Evolutionary conservation across 2,329 filamentous ascomycete genomes (phyloP).

Genomic region (Drechslera avenae): DNA sequence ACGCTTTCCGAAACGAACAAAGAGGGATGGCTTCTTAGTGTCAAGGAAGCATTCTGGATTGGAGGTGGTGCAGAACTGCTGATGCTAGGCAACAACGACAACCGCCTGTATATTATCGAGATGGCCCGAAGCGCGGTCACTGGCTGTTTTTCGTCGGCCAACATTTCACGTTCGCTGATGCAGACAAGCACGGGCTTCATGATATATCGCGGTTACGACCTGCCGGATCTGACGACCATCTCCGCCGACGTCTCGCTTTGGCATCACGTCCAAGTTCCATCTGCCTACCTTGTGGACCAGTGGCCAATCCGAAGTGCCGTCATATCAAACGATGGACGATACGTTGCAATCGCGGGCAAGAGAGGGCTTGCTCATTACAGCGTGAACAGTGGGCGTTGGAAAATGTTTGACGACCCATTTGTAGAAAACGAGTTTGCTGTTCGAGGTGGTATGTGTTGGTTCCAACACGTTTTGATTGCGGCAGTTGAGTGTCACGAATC

Average conservation of each 20-base stretch:
- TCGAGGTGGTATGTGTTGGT: constrained; percentile 97
- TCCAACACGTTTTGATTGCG: constrained; percentile 91
- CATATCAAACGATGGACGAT: constrained; percentile 89
- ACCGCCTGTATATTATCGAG: constrained; percentile 84
- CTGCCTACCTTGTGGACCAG: constrained; percentile 83
- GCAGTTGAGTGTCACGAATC: constrained; percentile 85
- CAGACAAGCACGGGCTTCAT: constrained; percentile 88
- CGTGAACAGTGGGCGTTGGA: constrained; percentile 92
- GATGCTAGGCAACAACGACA: constrained; percentile 71
- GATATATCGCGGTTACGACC: constrained; percentile 90
- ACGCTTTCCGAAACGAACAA: constrained; percentile 68
- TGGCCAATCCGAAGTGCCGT: constrained; percentile 91
- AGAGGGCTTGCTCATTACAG: constrained; percentile 95
- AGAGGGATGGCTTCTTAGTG: constrained; percentile 83
- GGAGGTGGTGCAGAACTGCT: constrained; percentile 86
- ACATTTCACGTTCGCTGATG: constrained; percentile 85
- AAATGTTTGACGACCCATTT: constrained; percentile 81
- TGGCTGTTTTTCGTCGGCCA: constrained; percentile 88
- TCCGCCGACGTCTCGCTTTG: constrained; percentile 92
- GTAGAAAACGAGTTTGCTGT: constrained; percentile 91
- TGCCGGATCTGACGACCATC: constrained; percentile 87
- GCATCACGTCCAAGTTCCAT: constrained; percentile 88
- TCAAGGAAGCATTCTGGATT: constrained; percentile 81
- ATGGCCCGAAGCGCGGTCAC: constrained; percentile 94
- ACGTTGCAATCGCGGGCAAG: constrained; percentile 93